Conservation (phyloP, 108 stramenopile genomes). For the Stephanodiscus triporus region DNA sequence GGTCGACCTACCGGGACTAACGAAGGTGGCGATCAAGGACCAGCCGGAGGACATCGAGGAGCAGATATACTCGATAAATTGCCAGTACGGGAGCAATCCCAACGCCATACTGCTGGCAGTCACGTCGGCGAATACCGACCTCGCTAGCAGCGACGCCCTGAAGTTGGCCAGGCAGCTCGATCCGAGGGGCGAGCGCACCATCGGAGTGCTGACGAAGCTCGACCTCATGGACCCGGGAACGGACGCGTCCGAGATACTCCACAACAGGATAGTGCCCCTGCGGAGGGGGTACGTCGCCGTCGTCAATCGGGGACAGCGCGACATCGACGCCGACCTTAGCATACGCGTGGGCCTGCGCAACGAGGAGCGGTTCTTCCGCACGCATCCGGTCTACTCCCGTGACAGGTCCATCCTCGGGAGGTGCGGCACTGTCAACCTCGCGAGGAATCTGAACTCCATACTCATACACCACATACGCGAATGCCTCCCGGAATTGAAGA, state of each 20-base stretch:
- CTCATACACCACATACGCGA: constrained; percentile 98
- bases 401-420: constrained; percentile 61
- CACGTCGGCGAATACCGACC: constrained; percentile 94
- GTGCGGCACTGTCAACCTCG: constrained; percentile 80
- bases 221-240: constrained; percentile 99
- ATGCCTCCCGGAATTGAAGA: constrained; percentile 95
- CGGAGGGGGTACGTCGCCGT: constrained; percentile 94
- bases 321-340: constrained; percentile 87
- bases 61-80: constrained; percentile 85
- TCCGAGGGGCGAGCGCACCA: constrained; percentile 91
- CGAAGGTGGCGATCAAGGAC: constrained; percentile 96
- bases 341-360: constrained; percentile 88
- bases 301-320: constrained; percentile 96
- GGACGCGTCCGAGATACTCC: constrained; percentile 90
- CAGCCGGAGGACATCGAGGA: constrained; percentile 97
- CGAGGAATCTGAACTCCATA: constrained; percentile 88
- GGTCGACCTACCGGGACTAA: constrained; percentile 97
- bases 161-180: constrained; percentile 94
- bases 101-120: constrained; percentile 98
- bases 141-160: constrained; percentile 97
- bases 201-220: constrained; percentile 98
- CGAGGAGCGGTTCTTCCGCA: constrained; percentile 92
- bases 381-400: constrained; percentile 87
- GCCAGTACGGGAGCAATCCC: constrained; percentile 91
- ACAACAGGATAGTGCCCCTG: constrained; percentile 91